Evolutionary conservation across 1,284 basidiomycete genomes (phyloP).

Genomic region (Marasmius oreades): DNA sequence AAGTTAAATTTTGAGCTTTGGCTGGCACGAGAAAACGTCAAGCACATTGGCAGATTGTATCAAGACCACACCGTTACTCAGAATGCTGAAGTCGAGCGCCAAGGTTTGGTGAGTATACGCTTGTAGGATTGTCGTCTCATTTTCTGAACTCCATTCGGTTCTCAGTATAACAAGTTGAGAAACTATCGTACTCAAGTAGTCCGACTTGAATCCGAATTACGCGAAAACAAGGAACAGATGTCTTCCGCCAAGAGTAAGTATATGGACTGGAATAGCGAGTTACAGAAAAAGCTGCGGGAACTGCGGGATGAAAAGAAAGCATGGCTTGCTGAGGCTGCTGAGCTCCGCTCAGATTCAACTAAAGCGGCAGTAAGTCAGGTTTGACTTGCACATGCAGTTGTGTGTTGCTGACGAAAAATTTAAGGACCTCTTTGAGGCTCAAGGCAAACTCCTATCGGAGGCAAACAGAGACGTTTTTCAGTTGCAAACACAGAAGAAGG

Average conservation of each 20-base stretch:
- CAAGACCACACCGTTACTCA: constrained; percentile 68
- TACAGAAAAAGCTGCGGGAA: constrained; percentile 63
- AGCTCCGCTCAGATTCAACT: constrained; percentile 59
- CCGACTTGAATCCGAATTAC: constrained; percentile 57
- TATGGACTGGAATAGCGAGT: constrained; percentile 67
- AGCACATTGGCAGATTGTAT: constrained; percentile 75
- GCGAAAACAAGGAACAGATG: constrained; percentile 62
- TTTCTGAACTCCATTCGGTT: constrained; percentile 1
- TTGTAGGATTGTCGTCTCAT: neutral
- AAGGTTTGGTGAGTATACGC: constrained; percentile 60
- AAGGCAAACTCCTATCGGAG: constrained; percentile 60
- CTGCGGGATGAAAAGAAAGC: constrained; percentile 66
- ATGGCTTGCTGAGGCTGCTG: constrained; percentile 60
- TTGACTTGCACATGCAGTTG: neutral
- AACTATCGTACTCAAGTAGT: constrained; percentile 66
- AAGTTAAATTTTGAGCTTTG: constrained; percentile 82
- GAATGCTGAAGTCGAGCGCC: constrained; percentile 74
- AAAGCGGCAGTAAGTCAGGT: constrained; percentile 49
- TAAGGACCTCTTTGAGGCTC: constrained; percentile 66
- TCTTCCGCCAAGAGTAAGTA: constrained; percentile 62
- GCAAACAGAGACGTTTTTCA: constrained; percentile 57
- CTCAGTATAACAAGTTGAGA: constrained; percentile 71
- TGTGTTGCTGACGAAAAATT: constrained; percentile 1
- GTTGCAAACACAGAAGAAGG: constrained; percentile 64
- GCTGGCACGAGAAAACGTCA: constrained; percentile 73